phyloP scores from a whole-genome alignment of 2,329 filamentous ascomycete species.

The Sporothrix variecibatus region DNA sequence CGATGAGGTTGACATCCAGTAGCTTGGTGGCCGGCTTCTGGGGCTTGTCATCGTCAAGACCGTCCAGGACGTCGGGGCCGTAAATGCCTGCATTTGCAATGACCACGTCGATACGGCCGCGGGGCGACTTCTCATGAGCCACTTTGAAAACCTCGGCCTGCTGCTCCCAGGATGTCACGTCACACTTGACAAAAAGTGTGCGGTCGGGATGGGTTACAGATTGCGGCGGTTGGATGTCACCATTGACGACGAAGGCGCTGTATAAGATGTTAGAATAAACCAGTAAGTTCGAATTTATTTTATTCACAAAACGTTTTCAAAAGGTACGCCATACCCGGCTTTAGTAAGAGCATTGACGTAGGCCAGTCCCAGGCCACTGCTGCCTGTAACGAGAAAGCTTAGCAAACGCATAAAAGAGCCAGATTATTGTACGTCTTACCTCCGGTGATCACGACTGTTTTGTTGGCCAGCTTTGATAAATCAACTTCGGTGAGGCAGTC shows the following conservation, averaged over 20 bases:
- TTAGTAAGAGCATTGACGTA: not conserved
- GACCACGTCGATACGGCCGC: not conserved
- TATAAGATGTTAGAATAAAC: not conserved
- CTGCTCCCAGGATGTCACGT: not conserved
- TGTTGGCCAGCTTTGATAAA: not conserved
- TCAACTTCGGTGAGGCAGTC: not conserved
- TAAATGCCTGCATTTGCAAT: not conserved
- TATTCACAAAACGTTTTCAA: too few species aligned
- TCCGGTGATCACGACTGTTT: not conserved
- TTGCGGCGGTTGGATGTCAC: not conserved
- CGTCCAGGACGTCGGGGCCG: not conserved
- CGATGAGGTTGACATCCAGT: not conserved
- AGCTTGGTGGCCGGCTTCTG: not conserved
- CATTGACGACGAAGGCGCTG: not conserved
- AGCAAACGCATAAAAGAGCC: not conserved
- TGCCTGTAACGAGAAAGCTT: not conserved
- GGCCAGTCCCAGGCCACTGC: not conserved
- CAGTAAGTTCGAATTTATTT: too few species aligned
- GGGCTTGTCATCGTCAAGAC: not conserved
- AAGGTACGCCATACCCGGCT: not conserved
- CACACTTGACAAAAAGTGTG: not conserved
- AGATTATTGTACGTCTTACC: not conserved
- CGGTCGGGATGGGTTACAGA: not conserved
- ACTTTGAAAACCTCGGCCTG: not conserved
- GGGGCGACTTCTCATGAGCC: not conserved